A percentile compares a stretch with the other conserved stretches of the same genome.
These are phyloP conservation scores for Kodamaea kakaduensis DNA, from an alignment of 805 yeast genomes.

Conservation along the genomic window DNA sequence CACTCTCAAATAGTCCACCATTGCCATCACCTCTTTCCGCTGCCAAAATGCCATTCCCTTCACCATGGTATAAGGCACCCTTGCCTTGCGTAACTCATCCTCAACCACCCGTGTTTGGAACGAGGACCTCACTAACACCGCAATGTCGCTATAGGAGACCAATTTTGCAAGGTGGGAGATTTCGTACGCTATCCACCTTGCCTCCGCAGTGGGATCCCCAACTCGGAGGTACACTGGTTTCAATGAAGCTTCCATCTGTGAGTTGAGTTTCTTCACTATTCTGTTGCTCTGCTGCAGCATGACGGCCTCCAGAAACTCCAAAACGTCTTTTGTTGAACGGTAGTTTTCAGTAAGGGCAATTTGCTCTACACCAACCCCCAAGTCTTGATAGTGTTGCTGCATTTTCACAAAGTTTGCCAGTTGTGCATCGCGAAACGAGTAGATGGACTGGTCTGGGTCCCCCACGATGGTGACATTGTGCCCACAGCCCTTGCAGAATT, in stretches of 20 bases:
- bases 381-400: constrained; percentile 36
- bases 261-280: constrained; percentile 37
- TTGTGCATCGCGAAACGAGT: constrained; percentile 81
- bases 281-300: constrained; percentile 60
- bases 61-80: constrained; percentile 63
- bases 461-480: constrained; percentile 84
- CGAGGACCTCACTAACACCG: constrained; percentile 67
- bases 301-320: constrained; percentile 58
- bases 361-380: constrained; percentile 16
- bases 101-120: constrained; percentile 62
- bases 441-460: constrained; percentile 94
- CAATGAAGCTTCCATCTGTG: constrained; percentile 42
- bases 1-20: constrained; percentile 63
- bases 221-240: constrained; percentile 46
- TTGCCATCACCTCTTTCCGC: constrained; percentile 57
- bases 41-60: constrained; percentile 83
- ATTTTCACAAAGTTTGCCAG: constrained; percentile 60
- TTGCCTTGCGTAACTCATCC: constrained; percentile 48
- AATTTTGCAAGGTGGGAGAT: constrained; percentile 42
- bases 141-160: constrained; percentile 45
- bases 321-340: constrained; percentile 68
- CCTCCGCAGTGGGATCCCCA: constrained; percentile 48
- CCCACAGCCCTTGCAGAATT: constrained; percentile 36
- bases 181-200: constrained; percentile 53
- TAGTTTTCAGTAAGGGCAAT: constrained; percentile 66